Evolutionary conservation across 2,329 filamentous ascomycete species (phyloP).

Genomic region (Cryphonectria naterciae): DNA sequence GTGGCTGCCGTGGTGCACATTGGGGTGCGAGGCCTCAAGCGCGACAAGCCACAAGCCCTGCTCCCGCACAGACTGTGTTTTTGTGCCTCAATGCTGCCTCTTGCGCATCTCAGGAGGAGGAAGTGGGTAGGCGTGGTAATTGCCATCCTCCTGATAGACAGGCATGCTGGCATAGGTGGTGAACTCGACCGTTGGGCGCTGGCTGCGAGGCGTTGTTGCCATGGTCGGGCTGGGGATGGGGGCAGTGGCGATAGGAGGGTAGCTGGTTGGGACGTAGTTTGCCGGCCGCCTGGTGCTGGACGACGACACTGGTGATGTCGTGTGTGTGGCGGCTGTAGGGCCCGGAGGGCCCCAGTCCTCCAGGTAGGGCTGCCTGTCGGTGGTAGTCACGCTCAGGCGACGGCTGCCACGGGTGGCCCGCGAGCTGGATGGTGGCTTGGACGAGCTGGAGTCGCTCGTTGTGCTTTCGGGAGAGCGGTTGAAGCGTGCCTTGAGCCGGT

Average conservation of each 20-base stretch:
- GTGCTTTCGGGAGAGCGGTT: constrained; percentile 35
- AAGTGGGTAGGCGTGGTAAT: constrained; percentile 25
- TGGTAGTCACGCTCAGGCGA: constrained; percentile 12
- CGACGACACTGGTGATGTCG: not conserved
- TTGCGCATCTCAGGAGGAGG: constrained; percentile 10
- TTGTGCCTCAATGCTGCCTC: constrained; percentile 1
- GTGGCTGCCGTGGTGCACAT: constrained; percentile 8
- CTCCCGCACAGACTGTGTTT: not conserved
- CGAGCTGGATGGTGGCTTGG: constrained; percentile 23
- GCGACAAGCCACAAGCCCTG: not conserved
- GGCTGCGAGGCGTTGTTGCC: constrained; percentile 25
- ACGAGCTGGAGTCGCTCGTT: constrained; percentile 35
- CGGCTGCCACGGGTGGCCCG: constrained; percentile 18
- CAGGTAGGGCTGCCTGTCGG: constrained; percentile 17
- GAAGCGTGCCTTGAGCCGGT: constrained; percentile 39
- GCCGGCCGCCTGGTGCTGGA: constrained; percentile 15
- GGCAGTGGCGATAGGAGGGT: constrained; percentile 4
- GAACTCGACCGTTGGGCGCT: constrained; percentile 24
- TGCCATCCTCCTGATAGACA: constrained; percentile 21
- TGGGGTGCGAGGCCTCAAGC: not conserved
- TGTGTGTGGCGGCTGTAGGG: not conserved
- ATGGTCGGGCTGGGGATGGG: constrained; percentile 15
- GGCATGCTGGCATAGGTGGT: constrained; percentile 1
- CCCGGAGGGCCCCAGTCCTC: constrained; percentile 17
- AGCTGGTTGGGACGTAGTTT: constrained; percentile 14